Conservation (phyloP, 2,329 filamentous ascomycete species). For the Botrytis sinoallii region DNA sequence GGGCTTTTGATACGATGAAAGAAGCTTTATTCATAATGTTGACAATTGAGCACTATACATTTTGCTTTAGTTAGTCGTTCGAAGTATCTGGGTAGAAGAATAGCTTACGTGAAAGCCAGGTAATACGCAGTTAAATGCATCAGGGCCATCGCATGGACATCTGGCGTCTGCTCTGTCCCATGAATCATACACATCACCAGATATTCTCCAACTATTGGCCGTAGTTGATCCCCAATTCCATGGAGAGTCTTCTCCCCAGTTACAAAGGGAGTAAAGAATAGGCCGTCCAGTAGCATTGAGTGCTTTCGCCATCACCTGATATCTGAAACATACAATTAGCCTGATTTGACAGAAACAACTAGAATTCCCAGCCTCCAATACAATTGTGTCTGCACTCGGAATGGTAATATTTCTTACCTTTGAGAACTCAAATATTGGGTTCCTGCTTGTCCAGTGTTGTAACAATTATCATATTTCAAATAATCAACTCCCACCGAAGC, state of each 20-base stretch:
- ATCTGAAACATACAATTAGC: slow-evolving; percentile 27
- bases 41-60: slow-evolving; percentile 31
- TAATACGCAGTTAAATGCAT: slow-evolving; percentile 35
- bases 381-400: background rate
- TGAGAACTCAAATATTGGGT: slow-evolving; percentile 41
- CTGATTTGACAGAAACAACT: background rate
- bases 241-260: slow-evolving; percentile 51
- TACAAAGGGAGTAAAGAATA: slow-evolving; percentile 42
- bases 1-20: slow-evolving; percentile 34
- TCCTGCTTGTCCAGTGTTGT: slow-evolving; percentile 52
- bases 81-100: background rate
- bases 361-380: background rate
- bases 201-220: slow-evolving; percentile 41
- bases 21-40: slow-evolving; percentile 35
- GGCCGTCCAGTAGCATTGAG: slow-evolving; percentile 40
- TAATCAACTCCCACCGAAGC: slow-evolving; percentile 52
- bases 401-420: slow-evolving; percentile 33
- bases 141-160: slow-evolving; percentile 42
- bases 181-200: slow-evolving; percentile 40
- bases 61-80: background rate
- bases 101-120: slow-evolving; percentile 31
- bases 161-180: slow-evolving; percentile 42
- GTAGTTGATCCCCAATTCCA: slow-evolving; percentile 39
- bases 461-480: slow-evolving; percentile 57
- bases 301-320: slow-evolving; percentile 39